Conservation (phyloP, 768 basidiomycete species). For the Lactarius vividus region DNA sequence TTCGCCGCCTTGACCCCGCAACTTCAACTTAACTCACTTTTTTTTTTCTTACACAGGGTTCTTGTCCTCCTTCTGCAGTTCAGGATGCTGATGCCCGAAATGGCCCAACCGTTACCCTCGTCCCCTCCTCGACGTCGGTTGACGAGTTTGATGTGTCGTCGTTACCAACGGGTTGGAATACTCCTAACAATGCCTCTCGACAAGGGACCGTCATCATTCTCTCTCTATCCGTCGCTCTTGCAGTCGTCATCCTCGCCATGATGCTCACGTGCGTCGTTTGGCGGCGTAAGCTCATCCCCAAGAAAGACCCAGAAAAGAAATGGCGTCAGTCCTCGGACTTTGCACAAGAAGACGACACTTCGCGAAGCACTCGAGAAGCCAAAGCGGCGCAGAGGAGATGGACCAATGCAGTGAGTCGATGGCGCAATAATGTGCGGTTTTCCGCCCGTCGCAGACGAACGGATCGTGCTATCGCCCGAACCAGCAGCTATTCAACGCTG, state of each 20-base stretch:
- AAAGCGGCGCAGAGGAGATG: slow-evolving; percentile 57
- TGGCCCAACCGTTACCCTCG: slow-evolving; percentile 19
- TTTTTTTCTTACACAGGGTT: not conserved
- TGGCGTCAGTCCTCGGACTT: slow-evolving; percentile 34
- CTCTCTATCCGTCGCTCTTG: slow-evolving; percentile 59
- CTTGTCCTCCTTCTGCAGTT: slow-evolving; percentile 5
- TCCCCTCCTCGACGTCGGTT: slow-evolving; percentile 6
- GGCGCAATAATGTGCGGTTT: slow-evolving; percentile 62
- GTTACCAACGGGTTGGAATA: slow-evolving; percentile 30
- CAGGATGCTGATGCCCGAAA: not conserved
- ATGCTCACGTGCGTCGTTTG: slow-evolving; percentile 62
- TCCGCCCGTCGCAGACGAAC: slow-evolving; percentile 57
- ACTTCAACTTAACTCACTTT: slow-evolving; percentile 37
- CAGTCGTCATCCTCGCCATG: slow-evolving; percentile 56
- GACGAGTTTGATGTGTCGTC: slow-evolving; percentile 29
- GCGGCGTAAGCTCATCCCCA: slow-evolving; percentile 45
- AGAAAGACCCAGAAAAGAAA: slow-evolving; percentile 53
- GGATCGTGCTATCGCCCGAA: slow-evolving; percentile 22
- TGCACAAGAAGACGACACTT: slow-evolving; percentile 31
- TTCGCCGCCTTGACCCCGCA: not conserved
- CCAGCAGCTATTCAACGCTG: slow-evolving; percentile 9
- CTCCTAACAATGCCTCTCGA: not conserved
- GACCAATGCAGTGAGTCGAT: slow-evolving; percentile 63
- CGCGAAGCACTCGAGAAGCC: slow-evolving; percentile 39
- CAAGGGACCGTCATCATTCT: slow-evolving; percentile 36